phyloP scores from a whole-genome alignment of 345 rosid genomes.

The Populus nigra region DNA sequence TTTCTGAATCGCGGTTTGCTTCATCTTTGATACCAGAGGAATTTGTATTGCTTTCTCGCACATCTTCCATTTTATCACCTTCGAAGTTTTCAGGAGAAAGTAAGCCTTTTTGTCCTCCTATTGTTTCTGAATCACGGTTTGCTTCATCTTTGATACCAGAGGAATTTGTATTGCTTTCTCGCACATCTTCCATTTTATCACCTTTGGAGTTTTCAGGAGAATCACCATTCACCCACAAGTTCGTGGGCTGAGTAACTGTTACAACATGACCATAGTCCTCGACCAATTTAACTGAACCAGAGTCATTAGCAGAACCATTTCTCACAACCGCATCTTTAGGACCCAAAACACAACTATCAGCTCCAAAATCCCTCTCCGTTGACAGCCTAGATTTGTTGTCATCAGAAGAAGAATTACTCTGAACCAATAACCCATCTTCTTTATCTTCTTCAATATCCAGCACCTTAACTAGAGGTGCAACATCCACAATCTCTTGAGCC shows the following conservation, averaged over 20 bases:
- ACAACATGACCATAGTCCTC: not conserved
- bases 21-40: constrained; percentile 3
- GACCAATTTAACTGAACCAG: constrained; percentile 17
- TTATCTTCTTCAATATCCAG: constrained; percentile 21
- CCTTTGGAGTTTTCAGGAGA: constrained; percentile 1
- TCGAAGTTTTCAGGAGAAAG: constrained; percentile 14
- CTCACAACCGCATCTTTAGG: constrained; percentile 14
- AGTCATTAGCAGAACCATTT: constrained; percentile 12
- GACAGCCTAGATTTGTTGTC: not conserved
- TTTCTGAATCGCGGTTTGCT: constrained; percentile 12
- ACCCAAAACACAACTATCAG: constrained; percentile 11
- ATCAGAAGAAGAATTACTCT: constrained; percentile 6
- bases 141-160: constrained; percentile 1
- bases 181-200: constrained; percentile 15
- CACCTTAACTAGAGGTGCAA: constrained; percentile 23
- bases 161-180: not conserved
- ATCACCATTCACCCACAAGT: not conserved
- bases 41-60: not conserved
- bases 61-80: constrained; percentile 16
- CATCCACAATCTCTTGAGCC: constrained; percentile 14
- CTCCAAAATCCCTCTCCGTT: not conserved
- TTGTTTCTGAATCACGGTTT: constrained; percentile 11
- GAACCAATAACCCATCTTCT: constrained; percentile 11
- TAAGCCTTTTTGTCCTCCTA: constrained; percentile 10
- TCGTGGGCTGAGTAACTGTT: constrained; percentile 7